Percentiles rank a stretch among this genome's conserved stretches.
Conservation (phyloP, 2,329 filamentous ascomycete genomes). For the Aspergillus chevalieri region DNA sequence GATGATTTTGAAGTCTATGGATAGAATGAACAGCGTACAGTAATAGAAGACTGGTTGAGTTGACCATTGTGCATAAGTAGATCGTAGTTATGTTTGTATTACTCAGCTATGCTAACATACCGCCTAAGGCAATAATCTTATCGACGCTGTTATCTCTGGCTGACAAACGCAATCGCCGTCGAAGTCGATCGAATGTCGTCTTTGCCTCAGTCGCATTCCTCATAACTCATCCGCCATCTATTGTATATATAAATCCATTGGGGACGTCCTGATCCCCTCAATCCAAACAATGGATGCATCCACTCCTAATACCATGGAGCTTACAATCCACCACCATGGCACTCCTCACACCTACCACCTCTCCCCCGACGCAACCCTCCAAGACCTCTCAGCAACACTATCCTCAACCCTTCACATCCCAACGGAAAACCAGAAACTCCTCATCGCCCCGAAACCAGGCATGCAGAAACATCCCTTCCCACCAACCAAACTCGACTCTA, state of each 20-base stretch:
- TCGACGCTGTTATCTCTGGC: constrained; percentile 21
- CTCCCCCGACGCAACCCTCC: constrained; percentile 46
- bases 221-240: not conserved
- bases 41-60: too few species aligned
- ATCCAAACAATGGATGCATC: not conserved
- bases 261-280: too few species aligned
- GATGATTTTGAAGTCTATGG: not conserved
- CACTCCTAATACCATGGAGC: constrained; percentile 20
- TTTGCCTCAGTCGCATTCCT: not conserved
- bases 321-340: constrained; percentile 53
- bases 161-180: constrained; percentile 28
- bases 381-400: constrained; percentile 34
- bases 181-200: constrained; percentile 24
- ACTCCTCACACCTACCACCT: constrained; percentile 46
- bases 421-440: constrained; percentile 38
- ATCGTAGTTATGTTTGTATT: too few species aligned
- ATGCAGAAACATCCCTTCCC: constrained; percentile 42
- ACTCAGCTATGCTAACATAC: not conserved
- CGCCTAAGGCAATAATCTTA: not conserved
- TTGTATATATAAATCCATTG: not conserved
- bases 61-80: too few species aligned
- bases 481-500: constrained; percentile 25
- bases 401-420: constrained; percentile 33
- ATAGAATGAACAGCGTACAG: too few species aligned
- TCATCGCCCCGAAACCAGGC: constrained; percentile 44